Evolutionary conservation across 441 rosid species (phyloP).

Genomic region (Aleurites moluccanus): DNA sequence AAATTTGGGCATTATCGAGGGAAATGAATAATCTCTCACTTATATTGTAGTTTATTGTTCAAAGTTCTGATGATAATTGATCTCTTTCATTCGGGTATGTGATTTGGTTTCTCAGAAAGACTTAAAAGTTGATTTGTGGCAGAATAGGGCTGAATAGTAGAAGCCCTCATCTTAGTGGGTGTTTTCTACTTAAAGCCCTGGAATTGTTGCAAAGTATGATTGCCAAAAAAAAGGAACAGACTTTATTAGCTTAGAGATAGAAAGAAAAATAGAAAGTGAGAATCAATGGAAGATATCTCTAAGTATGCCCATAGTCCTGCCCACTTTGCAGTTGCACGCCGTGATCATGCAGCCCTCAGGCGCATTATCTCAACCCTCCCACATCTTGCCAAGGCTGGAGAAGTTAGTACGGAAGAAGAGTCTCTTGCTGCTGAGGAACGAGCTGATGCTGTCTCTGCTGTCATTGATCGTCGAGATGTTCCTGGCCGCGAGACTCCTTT

Average conservation of each 20-base stretch:
- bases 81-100: conserved; percentile 20
- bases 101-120: conserved; percentile 12
- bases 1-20: conserved; percentile 22
- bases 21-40: conserved; percentile 19
- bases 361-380: conserved; percentile 62
- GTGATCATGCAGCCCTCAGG: conserved; percentile 66
- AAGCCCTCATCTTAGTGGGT: conserved; percentile 25
- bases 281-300: conserved; percentile 70
- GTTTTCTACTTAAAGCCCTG: conserved; percentile 17
- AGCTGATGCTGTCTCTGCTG: conserved; percentile 76
- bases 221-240: conserved; percentile 28
- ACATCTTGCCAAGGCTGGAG: conserved; percentile 76
- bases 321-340: conserved; percentile 81
- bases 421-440: conserved; percentile 70
- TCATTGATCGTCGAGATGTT: conserved; percentile 89
- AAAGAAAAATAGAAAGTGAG: conserved; percentile 7
- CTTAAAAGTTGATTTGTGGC: conserved; percentile 6
- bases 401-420: conserved; percentile 74
- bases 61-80: conserved; percentile 8
- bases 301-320: conserved; percentile 86
- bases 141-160: conserved; percentile 15
- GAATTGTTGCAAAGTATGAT: conserved; percentile 15
- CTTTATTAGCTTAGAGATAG: conserved; percentile 24
- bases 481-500: conserved; percentile 95
- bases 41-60: conserved; percentile 19